Conservation (phyloP, 2,329 filamentous ascomycete genomes). For the Aspergillus jensenii region DNA sequence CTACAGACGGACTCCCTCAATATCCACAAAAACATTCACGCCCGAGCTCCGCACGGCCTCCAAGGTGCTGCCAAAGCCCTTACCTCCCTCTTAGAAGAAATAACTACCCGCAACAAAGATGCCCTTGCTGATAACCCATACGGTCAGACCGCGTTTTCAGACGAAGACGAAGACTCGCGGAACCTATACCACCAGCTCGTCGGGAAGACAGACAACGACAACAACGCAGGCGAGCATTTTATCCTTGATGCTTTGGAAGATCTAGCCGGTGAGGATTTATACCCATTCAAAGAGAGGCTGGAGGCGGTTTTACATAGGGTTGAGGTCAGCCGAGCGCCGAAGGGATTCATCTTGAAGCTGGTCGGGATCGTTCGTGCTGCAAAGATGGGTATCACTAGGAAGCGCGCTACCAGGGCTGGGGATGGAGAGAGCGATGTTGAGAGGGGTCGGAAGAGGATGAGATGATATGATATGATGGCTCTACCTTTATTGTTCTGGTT, state of each 20-base stretch:
- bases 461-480: conserved; percentile 20
- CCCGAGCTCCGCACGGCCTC: conserved; percentile 36
- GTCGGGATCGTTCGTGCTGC: conserved; percentile 30
- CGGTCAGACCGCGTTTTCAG: conserved; percentile 31
- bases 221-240: conserved; percentile 30
- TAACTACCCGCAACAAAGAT: conserved; percentile 41
- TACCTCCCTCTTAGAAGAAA: conserved; percentile 37
- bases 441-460: conserved; percentile 33
- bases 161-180: conserved; percentile 42
- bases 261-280: conserved; percentile 31
- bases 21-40: conserved; percentile 33
- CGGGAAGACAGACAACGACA: conserved; percentile 28
- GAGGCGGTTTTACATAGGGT: conserved; percentile 41
- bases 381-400: conserved; percentile 25
- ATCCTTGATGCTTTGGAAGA: conserved; percentile 41
- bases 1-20: conserved; percentile 30
- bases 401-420: conserved; percentile 30
- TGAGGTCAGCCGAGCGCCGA: conserved; percentile 42
- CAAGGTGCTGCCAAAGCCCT: conserved; percentile 40
- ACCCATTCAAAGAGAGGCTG: conserved; percentile 30
- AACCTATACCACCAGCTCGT: conserved; percentile 45
- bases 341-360: conserved; percentile 35
- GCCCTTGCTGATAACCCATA: conserved; percentile 37
- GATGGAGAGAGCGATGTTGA: conserved; percentile 16
- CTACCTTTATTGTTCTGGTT: neutral